Evolutionary conservation across 2,329 filamentous ascomycete genomes (phyloP).

Genomic region (Diaporthe helianthi): DNA sequence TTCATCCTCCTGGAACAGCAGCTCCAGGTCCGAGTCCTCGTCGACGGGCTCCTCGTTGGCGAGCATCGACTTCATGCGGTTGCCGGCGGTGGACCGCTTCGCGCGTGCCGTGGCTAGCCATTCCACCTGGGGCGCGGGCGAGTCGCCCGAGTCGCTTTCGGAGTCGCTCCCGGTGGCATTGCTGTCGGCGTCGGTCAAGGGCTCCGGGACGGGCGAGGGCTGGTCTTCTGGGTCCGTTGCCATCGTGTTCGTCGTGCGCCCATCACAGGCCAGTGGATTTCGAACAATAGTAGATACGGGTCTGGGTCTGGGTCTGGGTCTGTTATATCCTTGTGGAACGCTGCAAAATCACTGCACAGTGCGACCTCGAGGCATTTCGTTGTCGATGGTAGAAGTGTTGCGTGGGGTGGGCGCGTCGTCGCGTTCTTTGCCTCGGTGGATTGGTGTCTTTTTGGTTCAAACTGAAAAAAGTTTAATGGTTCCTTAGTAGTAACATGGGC

Average conservation of each 20-base stretch:
- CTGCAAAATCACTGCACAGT: not conserved
- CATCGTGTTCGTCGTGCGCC: constrained; percentile 35
- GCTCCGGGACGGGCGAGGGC: constrained; percentile 38
- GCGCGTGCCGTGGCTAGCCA: constrained; percentile 77
- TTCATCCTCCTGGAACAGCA: constrained; percentile 78
- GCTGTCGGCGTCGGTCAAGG: constrained; percentile 45
- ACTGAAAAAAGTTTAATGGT: constrained; percentile 14
- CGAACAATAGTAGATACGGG: not conserved
- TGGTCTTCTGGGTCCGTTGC: constrained; percentile 37
- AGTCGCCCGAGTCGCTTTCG: constrained; percentile 39
- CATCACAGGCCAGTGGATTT: constrained; percentile 11
- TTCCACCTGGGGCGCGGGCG: constrained; percentile 55
- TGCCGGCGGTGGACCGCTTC: constrained; percentile 82
- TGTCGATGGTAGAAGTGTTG: not conserved
- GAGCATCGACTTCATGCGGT: constrained; percentile 80
- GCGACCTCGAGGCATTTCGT: not conserved
- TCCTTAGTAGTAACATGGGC: not conserved
- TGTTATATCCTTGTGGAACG: not conserved
- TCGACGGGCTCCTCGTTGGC: constrained; percentile 70
- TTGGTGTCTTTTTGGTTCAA: not conserved
- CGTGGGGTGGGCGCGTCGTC: constrained; percentile 4
- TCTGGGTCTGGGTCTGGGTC: not conserved
- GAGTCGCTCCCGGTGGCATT: constrained; percentile 48
- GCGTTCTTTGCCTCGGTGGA: not conserved
- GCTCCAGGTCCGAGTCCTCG: constrained; percentile 68